Conservation (phyloP, 2,329 filamentous ascomycete genomes). For the Fulvia fulva region DNA sequence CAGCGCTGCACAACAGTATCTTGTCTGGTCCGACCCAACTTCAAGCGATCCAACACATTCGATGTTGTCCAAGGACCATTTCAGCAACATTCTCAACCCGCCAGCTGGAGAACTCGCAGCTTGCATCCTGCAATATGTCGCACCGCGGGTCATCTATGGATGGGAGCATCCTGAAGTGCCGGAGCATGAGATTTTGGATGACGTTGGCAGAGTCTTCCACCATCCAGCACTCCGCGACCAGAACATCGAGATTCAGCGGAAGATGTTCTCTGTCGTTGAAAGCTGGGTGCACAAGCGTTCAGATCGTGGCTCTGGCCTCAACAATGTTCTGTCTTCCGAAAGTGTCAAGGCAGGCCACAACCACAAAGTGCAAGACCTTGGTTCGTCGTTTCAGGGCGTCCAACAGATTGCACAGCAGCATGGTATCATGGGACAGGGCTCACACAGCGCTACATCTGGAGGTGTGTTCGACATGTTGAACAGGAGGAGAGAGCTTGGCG, state of each 20-base stretch:
- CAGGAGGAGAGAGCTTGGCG: conserved; percentile 6
- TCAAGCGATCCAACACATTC: conserved; percentile 50
- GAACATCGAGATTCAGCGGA: conserved; percentile 71
- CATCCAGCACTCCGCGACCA: conserved; percentile 80
- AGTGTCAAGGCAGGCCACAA: conserved; percentile 82
- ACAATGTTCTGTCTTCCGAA: conserved; percentile 73
- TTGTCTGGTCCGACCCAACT: conserved; percentile 47
- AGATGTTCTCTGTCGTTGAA: conserved; percentile 85
- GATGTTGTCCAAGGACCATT: conserved; percentile 52
- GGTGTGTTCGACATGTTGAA: conserved; percentile 30
- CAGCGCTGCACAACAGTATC: conserved; percentile 48
- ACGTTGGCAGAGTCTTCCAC: conserved; percentile 80
- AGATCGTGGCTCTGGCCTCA: conserved; percentile 63
- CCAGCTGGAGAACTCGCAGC: conserved; percentile 48
- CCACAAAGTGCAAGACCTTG: conserved; percentile 47
- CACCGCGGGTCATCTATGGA: conserved; percentile 82
- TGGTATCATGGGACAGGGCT: conserved; percentile 18
- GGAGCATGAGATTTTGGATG: conserved; percentile 76
- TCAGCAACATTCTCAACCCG: conserved; percentile 48
- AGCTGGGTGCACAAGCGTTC: conserved; percentile 71
- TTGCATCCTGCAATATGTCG: conserved; percentile 74
- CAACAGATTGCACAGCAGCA: conserved; percentile 24
- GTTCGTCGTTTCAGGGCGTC: conserved; percentile 22
- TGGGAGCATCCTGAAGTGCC: conserved; percentile 86
- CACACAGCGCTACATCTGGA: conserved; percentile 27